Conservation (phyloP, 371 early-diverging fungal species). For the Capniomyces stellatus region DNA sequence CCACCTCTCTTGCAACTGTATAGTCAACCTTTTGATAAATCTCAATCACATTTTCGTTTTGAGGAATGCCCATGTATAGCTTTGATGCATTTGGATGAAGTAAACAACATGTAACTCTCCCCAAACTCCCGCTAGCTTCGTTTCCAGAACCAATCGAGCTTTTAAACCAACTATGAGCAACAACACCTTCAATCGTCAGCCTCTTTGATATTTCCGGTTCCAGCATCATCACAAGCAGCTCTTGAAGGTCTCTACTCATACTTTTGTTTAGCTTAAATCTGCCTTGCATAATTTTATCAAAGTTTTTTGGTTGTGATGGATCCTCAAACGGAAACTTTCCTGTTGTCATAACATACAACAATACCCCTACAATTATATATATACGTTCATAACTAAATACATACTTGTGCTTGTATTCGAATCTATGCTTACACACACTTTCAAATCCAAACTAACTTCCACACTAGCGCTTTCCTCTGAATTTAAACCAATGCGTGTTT, state of each 20-base stretch:
- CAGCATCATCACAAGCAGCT: slow-evolving; percentile 27
- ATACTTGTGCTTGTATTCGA: no score
- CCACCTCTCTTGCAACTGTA: slow-evolving; percentile 14
- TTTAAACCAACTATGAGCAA: slow-evolving; percentile 24
- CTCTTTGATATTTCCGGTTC: slow-evolving; percentile 21
- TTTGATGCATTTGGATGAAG: neutral
- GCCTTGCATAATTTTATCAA: slow-evolving; percentile 22
- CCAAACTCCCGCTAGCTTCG: neutral
- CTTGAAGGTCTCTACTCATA: slow-evolving; percentile 17
- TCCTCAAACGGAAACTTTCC: slow-evolving; percentile 71
- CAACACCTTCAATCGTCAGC: slow-evolving; percentile 21
- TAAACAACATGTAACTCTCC: neutral
- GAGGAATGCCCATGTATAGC: neutral
- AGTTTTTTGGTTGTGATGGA: slow-evolving; percentile 20
- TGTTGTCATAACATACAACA: slow-evolving; percentile 65
- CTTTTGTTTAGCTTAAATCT: slow-evolving; percentile 13
- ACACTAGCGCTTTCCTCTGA: no score
- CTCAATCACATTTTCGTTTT: slow-evolving; percentile 1
- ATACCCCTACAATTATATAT: no score
- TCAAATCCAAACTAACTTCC: no score
- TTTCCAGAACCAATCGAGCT: neutral
- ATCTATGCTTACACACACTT: no score
- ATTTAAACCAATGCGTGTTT: no score
- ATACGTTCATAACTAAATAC: no score
- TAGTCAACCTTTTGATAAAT: slow-evolving; percentile 4